Base-by-base conservation (phyloP, 306 rosid genomes). In the Pyrus communis region DNA sequence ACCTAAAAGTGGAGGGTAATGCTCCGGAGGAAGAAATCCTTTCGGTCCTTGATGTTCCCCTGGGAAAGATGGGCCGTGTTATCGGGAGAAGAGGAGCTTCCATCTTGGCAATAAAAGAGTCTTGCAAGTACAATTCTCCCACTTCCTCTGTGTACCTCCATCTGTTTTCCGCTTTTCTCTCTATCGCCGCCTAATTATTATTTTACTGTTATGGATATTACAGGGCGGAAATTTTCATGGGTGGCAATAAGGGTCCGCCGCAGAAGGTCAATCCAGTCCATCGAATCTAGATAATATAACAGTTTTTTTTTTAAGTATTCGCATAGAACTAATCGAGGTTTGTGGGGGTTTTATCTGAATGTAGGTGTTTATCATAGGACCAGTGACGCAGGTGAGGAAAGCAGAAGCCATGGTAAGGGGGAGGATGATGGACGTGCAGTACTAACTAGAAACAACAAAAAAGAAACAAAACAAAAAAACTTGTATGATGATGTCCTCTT, bases 361-460 rank as follows among this genome's bases (percentile, higher is more conserved):
- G 81, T 27, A 95, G 99, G 98, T 89, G 30, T 92, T 96, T 79
- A 80, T 96, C 80, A 86, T 96, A 25, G 99, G 99, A 84, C 88
- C 90, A 33, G 93, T 86, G 86, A 83, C 79, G 85, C 87, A 96
- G 83, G 98, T 96, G 93, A 92, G 87, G 85, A 95, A 95, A 83
- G 97, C 99, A 8, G 97, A 89, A 85, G 99, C 99, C 77, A 88
- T 96, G 87, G 54, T 96, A 45, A 88, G 99, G 85, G 99, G 99
- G 77, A 89, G 93, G 87, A 75, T 91, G 87, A 59, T 87, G 74
- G 92, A 87, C 59, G 55, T 87, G 79, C 55, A 51, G 19, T 87
- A 87, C 35, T 84, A 78, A 78, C 69, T 64, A 74, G 70, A 84
- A 51, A 15, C 55, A 15, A 49, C 4, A 3, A 1, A 4, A 1